Evolutionary conservation across 352 stramenopile species (phyloP).

Genomic region (Sclerospora graminicola): DNA sequence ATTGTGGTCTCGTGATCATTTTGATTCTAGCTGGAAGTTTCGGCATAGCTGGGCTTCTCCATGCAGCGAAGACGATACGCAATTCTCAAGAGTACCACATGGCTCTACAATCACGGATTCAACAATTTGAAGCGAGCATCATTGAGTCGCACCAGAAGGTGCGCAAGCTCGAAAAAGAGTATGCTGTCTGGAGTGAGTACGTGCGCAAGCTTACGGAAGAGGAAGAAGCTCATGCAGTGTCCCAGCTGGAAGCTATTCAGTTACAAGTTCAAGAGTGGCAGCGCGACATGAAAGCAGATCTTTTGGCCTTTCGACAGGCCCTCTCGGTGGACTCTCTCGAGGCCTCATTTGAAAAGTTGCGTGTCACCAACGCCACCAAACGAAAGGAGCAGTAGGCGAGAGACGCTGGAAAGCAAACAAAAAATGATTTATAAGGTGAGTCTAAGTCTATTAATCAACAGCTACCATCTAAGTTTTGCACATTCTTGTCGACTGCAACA

Average conservation of each 20-base stretch:
- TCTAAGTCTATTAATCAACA: constrained; percentile 26
- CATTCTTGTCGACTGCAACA: constrained; percentile 74
- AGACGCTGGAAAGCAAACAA: constrained; percentile 5
- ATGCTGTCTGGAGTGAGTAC: constrained; percentile 63
- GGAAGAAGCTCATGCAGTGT: constrained; percentile 47
- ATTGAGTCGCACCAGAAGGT: constrained; percentile 56
- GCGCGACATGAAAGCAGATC: constrained; percentile 55
- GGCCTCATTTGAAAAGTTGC: constrained; percentile 30
- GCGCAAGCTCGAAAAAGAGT: constrained; percentile 56
- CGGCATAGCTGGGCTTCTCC: constrained; percentile 37
- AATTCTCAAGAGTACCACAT: constrained; percentile 59
- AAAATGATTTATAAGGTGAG: constrained; percentile 5
- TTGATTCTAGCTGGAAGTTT: constrained; percentile 41
- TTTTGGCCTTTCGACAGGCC: constrained; percentile 49
- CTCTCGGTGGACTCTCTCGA: constrained; percentile 46
- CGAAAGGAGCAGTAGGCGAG: constrained; percentile 1
- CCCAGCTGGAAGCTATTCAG: constrained; percentile 58
- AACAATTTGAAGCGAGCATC: constrained; percentile 52
- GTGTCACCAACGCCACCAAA: constrained; percentile 15
- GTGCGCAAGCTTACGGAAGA: constrained; percentile 56
- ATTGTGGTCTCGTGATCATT: constrained; percentile 23
- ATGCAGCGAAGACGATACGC: constrained; percentile 34
- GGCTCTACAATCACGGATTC: constrained; percentile 41
- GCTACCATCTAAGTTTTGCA: constrained; percentile 52
- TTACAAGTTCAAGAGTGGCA: constrained; percentile 64